Evolutionary conservation across 202 grass and related monocot genomes (phyloP), one percentile per base, ranked within the genome.

Genomic region (Setaria viridis): DNA sequence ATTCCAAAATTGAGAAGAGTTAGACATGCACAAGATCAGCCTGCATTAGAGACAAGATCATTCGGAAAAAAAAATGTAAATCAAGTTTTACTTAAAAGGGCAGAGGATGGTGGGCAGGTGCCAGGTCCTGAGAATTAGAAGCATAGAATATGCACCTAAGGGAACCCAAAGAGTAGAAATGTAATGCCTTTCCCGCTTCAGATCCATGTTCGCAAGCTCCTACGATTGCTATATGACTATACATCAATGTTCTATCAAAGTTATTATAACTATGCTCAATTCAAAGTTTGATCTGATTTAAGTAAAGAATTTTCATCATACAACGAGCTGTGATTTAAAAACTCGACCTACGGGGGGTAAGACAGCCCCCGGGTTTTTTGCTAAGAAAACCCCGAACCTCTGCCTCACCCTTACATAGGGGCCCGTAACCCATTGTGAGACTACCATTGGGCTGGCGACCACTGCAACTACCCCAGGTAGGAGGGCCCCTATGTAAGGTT

Each of bases 1-100:
- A 86, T n/a, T 72, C 43, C 7, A 89, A 80, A 80, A 57, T 53
- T 59, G 16, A 79, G 34, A 45, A 63, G 42, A 85, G 83, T 73
- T 55, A 83, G 50, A 74, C 42, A 78, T 19, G 35, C 53, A 14
- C 57, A 56, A 77, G 37, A 71, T 76, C 39, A 63, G 55, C 15
- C 48, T 62, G 70, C 2, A n/a, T 0, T 55, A 20, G 20, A 30
- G 37, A 5, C 39, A 41, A 41, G 29, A 67, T 58, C 1, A 15
- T 55, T 46, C 2, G n/a, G 30, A 82, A 82, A 77, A 10, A 77
- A 56, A 50, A 10, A 46, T 67, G 20, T 30, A 46, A 56, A 54
- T 55, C 11, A 69, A 7, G 4, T 81, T 68, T 79, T 15, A 21
- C 5, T 21, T 80, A 54, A 12, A 29, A 59, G 4, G 11, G 10